These are phyloP conservation scores for Marasmius oreades DNA, from an alignment of 1,284 basidiomycete species.

Conservation along the genomic window DNA sequence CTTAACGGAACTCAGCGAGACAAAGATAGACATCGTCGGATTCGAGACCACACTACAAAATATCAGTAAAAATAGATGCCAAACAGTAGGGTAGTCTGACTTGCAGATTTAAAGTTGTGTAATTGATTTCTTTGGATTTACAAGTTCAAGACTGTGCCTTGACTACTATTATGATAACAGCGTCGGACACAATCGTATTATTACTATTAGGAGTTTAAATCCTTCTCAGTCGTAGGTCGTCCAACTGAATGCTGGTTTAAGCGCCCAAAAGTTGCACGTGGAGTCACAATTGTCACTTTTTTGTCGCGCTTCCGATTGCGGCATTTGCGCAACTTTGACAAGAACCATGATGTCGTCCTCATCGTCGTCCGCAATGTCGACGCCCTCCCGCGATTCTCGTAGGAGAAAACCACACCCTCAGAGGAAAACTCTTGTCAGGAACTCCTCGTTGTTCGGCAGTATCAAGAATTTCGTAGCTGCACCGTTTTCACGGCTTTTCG, in stretches of 20 bases:
- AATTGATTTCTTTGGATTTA: no score
- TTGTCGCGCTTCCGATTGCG: not conserved
- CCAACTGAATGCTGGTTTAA: no score
- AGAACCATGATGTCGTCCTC: constrained; percentile 11
- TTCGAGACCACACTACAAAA: not conserved
- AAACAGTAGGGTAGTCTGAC: no score
- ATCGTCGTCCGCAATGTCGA: constrained; percentile 6
- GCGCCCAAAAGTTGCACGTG: not conserved
- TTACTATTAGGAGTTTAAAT: no score
- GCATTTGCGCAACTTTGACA: not conserved
- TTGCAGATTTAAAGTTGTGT: not conserved
- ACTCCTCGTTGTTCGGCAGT: constrained; percentile 50
- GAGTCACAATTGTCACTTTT: not conserved
- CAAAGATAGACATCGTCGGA: not conserved
- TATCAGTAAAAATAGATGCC: not conserved
- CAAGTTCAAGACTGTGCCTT: no score
- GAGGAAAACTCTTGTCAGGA: constrained; percentile 26
- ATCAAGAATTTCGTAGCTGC: constrained; percentile 65
- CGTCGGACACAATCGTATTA: no score
- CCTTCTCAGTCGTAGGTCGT: no score
- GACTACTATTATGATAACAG: no score
- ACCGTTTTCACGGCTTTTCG: constrained; percentile 37
- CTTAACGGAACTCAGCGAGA: not conserved
- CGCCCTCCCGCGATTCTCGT: constrained; percentile 9
- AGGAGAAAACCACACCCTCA: constrained; percentile 9